These are phyloP conservation scores for Heritiera littoralis DNA, from an alignment of 345 rosid genomes.

Conservation along the genomic window DNA sequence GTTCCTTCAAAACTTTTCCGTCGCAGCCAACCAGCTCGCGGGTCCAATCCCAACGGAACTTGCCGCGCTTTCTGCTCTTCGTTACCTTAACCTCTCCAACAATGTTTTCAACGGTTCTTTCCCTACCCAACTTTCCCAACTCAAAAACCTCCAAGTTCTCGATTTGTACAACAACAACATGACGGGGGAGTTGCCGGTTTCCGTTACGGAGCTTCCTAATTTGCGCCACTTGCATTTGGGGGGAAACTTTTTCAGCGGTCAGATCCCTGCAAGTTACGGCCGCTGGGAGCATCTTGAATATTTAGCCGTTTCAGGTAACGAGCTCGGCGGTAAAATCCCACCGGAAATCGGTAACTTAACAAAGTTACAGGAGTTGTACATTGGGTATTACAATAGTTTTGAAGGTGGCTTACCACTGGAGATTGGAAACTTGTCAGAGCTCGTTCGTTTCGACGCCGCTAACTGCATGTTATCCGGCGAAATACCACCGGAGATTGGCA, in stretches of 20 bases:
- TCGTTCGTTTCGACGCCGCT: constrained; percentile 70
- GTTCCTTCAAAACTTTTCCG: constrained; percentile 58
- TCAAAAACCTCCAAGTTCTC: constrained; percentile 65
- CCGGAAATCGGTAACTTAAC: constrained; percentile 74
- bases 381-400: constrained; percentile 77
- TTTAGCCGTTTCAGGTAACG: constrained; percentile 79
- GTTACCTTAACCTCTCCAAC: constrained; percentile 70
- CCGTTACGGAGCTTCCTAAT: constrained; percentile 61
- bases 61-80: constrained; percentile 58
- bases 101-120: constrained; percentile 75
- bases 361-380: constrained; percentile 62
- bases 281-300: constrained; percentile 70
- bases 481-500: constrained; percentile 65
- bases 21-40: constrained; percentile 56
- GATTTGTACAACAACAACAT: constrained; percentile 93
- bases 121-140: constrained; percentile 55
- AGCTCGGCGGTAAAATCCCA: constrained; percentile 68
- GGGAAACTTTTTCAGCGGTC: constrained; percentile 75
- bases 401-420: constrained; percentile 68
- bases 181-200: constrained; percentile 69
- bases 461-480: constrained; percentile 63
- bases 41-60: constrained; percentile 75
- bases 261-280: constrained; percentile 75
- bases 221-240: constrained; percentile 85
- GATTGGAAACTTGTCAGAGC: constrained; percentile 70